Percentiles rank a stretch among this genome's conserved stretches.
These are phyloP conservation scores for Sugiyamaella xylanicola DNA, from an alignment of 1,139 yeast species.

Conservation along the genomic window DNA sequence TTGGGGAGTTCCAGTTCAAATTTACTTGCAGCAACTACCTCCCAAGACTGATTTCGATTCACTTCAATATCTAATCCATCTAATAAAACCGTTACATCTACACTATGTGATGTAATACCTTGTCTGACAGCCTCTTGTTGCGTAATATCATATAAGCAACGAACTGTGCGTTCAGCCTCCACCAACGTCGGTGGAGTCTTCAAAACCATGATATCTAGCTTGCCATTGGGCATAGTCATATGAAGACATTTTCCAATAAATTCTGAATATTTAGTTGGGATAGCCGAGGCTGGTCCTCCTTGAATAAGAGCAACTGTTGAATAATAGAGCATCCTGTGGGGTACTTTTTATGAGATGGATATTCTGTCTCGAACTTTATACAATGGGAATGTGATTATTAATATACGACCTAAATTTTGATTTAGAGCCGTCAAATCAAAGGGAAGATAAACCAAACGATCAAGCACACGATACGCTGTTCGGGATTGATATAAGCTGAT, in stretches of 20 bases:
- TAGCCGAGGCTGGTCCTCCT: constrained; percentile 28
- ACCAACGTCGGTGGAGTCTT: constrained; percentile 35
- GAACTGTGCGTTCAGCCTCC: constrained; percentile 38
- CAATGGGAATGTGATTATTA: too few species aligned
- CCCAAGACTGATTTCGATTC: constrained; percentile 40
- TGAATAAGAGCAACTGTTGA: constrained; percentile 35
- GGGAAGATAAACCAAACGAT: too few species aligned
- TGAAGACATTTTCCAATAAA: constrained; percentile 37
- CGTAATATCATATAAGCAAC: constrained; percentile 38
- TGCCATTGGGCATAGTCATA: constrained; percentile 38
- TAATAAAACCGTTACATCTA: constrained; percentile 43
- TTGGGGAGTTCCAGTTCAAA: constrained; percentile 32
- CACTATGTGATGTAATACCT: constrained; percentile 20
- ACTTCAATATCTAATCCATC: constrained; percentile 39
- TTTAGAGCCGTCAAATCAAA: too few species aligned
- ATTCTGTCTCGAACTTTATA: too few species aligned
- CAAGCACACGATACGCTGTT: too few species aligned
- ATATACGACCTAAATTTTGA: too few species aligned
- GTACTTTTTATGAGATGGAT: too few species aligned
- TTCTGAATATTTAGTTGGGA: constrained; percentile 29
- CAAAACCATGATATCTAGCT: constrained; percentile 41
- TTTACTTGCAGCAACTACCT: constrained; percentile 39
- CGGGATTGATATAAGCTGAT: not conserved
- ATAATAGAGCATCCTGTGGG: constrained; percentile 34
- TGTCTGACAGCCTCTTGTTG: constrained; percentile 26